Evolutionary conservation across 2,329 filamentous ascomycete species (phyloP), one percentile per base, ranked within the genome.

Genomic region (Ceratocystiopsis minuta): DNA sequence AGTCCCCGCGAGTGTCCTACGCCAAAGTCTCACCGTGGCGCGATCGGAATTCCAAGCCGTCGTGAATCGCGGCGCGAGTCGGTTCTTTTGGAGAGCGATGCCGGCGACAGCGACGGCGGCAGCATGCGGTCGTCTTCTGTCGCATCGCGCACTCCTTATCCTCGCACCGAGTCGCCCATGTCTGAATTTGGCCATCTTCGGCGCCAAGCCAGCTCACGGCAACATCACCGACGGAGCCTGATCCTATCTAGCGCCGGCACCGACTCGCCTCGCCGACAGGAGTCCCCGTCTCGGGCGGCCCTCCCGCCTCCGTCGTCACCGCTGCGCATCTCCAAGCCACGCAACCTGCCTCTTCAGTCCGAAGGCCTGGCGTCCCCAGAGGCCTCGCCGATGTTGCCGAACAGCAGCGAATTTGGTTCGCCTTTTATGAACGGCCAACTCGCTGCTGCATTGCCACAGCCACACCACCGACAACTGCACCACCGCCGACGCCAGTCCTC

Each of bases 401-500:
- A 76, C 13, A 83, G 80, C 13, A 83, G 80, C 52, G 88, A 96
- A 50, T 82, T 90, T 50, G 76, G 74, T 43, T 87, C 84, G 6
- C 82, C 83, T 14, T 67, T 76, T 34, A 59, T 76, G 40, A 28
- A 18, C 2, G 43, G 36, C 6, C 62, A 69, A 59, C 14, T 65
- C 68, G 40, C 80, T 86, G 50, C 84, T 92, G 56, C 75, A 69
- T 65, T 68, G 40, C 80, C 86, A 50, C 84, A 92, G 56, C 75
- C 69, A 36, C 67, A 70, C 42, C 49, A 51, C 35, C 51, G 54
- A 33, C 49, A 56, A 36, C 43, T 51, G 10, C 65, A 67, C 42
- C 82, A 87, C 52, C 86, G 94, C 55, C 76, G 90, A 45, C 75
- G 90, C 45, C 86, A 95, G 55, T 96, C 90, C 0, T 96, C 90